Base-by-base conservation (phyloP, 768 basidiomycete genomes). In the Leccinum barrowsii region DNA sequence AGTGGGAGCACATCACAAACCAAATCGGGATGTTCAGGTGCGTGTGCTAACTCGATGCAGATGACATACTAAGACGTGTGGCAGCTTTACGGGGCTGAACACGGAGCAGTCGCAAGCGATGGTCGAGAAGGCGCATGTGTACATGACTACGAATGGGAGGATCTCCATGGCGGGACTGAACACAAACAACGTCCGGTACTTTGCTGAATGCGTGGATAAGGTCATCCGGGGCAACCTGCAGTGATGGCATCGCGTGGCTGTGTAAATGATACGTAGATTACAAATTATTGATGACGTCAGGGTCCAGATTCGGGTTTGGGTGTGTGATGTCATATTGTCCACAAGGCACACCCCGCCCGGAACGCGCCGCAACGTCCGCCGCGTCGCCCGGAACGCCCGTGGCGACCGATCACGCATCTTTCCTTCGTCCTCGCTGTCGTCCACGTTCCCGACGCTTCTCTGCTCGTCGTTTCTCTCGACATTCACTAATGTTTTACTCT, bases 1-100 rank as follows among this genome's bases (percentile, higher is more conserved):
- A 85, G 68, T 99, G 97, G 97, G 84, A 87, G n/a, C 96, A 98
- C 75, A 96, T 99, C 67, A 78, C 89, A 65, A 83, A 85, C 54
- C 97, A 98, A 80, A 98, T 98, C 74, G 96, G 95, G 57, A 97
- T 96, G 95, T 97, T 95, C 81, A 93, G 90, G 86, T 93, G 71
- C 59, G 79, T 67, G 30, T 44, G 42, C 42, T 44, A 19, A 44
- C 42, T 11, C 5, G 19, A 48, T 12, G 10, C 4, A 28, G 21
- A 17, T 34, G 50, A 40, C 22, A 42, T 52, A 11, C 40, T 12
- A 8, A 70, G 59, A 68, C 21, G 37, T 4, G 22, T 19, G 19
- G 62, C 71, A 92, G 92, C 73, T 95, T 90, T 76, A 95, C 93
- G 30, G 94, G 94, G 21, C 78, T 97, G 71, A 85, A 74, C 55